Conservation (phyloP, 176 grass and related monocot species). For the Juncus effusus region DNA sequence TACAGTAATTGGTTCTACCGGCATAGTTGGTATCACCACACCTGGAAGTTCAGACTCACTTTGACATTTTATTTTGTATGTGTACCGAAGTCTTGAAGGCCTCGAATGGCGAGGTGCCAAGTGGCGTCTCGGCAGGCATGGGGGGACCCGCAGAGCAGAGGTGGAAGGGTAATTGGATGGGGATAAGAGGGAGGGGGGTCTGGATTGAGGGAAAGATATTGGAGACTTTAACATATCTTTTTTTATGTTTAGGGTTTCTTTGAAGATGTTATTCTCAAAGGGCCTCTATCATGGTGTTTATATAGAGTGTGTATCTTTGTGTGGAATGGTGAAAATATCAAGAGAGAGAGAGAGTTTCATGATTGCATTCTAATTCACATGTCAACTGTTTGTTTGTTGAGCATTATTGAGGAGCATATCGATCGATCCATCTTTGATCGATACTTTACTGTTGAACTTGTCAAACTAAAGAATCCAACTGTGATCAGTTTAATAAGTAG, state of each 20-base stretch:
- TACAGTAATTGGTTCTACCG: constrained; percentile 31
- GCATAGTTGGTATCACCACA: not conserved
- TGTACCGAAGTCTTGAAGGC: not conserved
- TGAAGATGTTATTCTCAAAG: too few species aligned
- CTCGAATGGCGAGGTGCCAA: not conserved
- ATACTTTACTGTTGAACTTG: too few species aligned
- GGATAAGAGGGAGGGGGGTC: not conserved
- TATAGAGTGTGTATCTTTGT: too few species aligned
- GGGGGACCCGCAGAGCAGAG: constrained; percentile 3
- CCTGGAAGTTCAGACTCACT: not conserved
- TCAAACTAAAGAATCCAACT: too few species aligned
- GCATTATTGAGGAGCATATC: too few species aligned
- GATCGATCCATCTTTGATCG: too few species aligned
- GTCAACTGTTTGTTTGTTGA: too few species aligned
- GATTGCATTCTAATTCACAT: too few species aligned
- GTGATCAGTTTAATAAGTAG: too few species aligned
- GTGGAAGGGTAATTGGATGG: not conserved
- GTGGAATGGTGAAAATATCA: too few species aligned
- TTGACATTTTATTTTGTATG: constrained; percentile 14
- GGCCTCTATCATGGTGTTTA: too few species aligned
- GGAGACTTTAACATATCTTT: constrained; percentile 12
- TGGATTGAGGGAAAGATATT: constrained; percentile 11
- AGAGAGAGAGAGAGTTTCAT: too few species aligned
- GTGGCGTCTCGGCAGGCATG: not conserved
- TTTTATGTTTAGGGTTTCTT: not conserved